phyloP scores from a whole-genome alignment of 2,329 filamentous ascomycete genomes.

The Falciphora oryzae region DNA sequence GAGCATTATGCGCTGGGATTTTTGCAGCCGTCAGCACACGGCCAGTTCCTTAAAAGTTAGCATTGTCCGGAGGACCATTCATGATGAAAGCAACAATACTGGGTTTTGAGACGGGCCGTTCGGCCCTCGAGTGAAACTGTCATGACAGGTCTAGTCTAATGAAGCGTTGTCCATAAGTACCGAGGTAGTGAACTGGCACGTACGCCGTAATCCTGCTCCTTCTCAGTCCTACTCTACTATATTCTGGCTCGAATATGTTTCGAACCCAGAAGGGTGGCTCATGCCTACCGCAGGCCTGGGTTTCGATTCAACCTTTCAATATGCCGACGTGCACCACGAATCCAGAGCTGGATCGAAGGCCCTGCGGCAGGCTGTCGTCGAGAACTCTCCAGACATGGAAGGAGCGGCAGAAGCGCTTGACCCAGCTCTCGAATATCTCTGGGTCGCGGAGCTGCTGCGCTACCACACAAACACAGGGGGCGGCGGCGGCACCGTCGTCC shows the following conservation, averaged over 20 bases:
- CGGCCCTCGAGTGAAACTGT: neutral
- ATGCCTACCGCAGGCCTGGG: too few relatives aligned
- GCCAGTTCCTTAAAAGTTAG: neutral
- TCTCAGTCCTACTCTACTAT: neutral
- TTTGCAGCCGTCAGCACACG: neutral
- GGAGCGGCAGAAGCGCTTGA: slow-evolving; percentile 56
- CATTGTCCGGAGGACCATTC: neutral
- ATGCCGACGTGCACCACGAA: slow-evolving; percentile 80
- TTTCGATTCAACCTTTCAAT: slow-evolving; percentile 29
- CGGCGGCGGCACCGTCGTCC: slow-evolving; percentile 13
- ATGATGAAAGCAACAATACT: slow-evolving; percentile 1
- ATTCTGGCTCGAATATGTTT: neutral
- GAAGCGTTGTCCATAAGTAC: neutral
- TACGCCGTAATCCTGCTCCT: neutral
- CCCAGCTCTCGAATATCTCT: slow-evolving; percentile 80
- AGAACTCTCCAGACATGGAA: slow-evolving; percentile 77
- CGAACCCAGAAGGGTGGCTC: too few relatives aligned
- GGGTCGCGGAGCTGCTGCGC: slow-evolving; percentile 84
- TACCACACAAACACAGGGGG: slow-evolving; percentile 67
- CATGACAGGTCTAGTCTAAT: neutral
- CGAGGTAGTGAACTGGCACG: neutral
- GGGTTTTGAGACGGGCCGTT: neutral
- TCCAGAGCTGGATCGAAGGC: slow-evolving; percentile 58
- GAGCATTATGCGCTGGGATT: neutral
- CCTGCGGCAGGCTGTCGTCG: slow-evolving; percentile 53